These are phyloP conservation scores for Trametes sp. DNA, from an alignment of 1,284 basidiomycete species.

Conservation along the genomic window DNA sequence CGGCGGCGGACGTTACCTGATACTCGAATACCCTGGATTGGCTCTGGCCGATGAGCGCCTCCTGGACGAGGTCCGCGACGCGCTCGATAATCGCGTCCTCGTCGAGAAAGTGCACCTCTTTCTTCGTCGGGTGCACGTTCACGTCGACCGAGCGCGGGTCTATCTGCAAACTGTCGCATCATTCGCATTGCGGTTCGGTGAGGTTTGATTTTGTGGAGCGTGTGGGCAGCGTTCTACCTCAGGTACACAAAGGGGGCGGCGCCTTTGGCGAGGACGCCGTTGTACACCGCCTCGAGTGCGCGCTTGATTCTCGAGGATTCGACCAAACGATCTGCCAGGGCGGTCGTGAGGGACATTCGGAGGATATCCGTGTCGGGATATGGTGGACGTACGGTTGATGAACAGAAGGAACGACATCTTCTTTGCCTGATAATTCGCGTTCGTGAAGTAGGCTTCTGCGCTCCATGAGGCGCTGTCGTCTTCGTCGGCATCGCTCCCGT, in stretches of 20 bases:
- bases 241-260: constrained; percentile 92
- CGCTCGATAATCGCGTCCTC: constrained; percentile 89
- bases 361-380: neutral
- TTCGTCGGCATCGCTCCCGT: constrained; percentile 36
- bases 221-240: constrained; percentile 56
- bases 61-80: constrained; percentile 79
- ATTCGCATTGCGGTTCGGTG: neutral
- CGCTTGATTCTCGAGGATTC: constrained; percentile 90
- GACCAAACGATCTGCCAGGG: constrained; percentile 83
- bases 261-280: constrained; percentile 90
- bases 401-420: constrained; percentile 91
- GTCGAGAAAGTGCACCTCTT: constrained; percentile 94
- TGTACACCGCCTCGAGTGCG: constrained; percentile 89
- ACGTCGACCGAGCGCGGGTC: constrained; percentile 93
- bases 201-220: neutral
- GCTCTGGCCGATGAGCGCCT: constrained; percentile 70
- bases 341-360: constrained; percentile 6
- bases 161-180: constrained; percentile 70
- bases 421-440: constrained; percentile 90
- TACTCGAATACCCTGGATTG: constrained; percentile 82
- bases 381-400: constrained; percentile 84
- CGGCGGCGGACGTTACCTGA: constrained; percentile 63
- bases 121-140: constrained; percentile 98
- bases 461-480: constrained; percentile 55
- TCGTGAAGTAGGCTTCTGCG: constrained; percentile 83